A percentile compares a stretch with the other conserved stretches of the same genome.
Conservation (phyloP, 768 basidiomycete genomes). For the Sporobolomyces pararoseus region DNA sequence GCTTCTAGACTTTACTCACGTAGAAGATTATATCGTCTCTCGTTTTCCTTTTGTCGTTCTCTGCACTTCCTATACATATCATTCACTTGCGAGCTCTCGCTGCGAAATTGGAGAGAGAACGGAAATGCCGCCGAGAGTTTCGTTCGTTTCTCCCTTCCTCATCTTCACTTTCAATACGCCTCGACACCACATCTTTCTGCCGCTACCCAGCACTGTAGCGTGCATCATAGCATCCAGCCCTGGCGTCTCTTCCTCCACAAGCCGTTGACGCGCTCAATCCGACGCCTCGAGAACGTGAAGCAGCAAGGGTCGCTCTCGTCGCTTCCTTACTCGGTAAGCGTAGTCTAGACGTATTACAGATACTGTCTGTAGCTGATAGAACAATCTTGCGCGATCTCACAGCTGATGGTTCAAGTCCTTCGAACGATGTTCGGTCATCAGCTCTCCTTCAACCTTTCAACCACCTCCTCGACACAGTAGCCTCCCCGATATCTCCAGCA, state of each 20-base stretch:
- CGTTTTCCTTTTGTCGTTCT: not conserved
- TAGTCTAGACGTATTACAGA: not conserved
- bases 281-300: not conserved
- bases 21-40: not conserved
- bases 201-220: no score
- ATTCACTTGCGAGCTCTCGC: not conserved
- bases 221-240: no score
- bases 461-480: constrained; percentile 23
- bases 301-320: constrained; percentile 11
- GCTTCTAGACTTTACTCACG: not conserved
- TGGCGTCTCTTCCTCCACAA: no score
- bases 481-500: constrained; percentile 3
- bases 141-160: no score
- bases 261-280: no score
- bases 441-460: constrained; percentile 20
- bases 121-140: no score
- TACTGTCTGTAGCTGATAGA: not conserved
- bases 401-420: not conserved
- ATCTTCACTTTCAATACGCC: no score
- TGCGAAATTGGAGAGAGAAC: no score
- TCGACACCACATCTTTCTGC: no score
- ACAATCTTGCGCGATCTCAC: no score
- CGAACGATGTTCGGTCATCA: constrained; percentile 2
- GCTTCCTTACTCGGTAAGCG: constrained; percentile 20
- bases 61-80: not conserved